A percentile compares a stretch with the other conserved stretches of the same genome.
These are phyloP conservation scores for Aleurites moluccanus DNA, from an alignment of 441 rosid genomes.

Conservation along the genomic window DNA sequence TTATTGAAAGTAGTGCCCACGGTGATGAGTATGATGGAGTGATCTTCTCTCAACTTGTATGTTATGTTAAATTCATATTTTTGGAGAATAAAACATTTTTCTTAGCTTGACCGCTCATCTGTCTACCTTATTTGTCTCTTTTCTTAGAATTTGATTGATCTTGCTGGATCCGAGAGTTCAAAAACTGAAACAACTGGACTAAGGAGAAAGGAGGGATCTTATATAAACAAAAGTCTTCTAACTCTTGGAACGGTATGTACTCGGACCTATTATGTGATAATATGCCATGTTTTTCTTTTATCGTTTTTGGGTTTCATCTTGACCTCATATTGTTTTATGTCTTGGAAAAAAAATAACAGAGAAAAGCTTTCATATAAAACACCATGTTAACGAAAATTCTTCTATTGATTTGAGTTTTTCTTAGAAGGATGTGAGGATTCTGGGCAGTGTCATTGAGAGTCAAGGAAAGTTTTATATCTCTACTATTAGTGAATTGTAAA, in stretches of 20 bases:
- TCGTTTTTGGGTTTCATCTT: not conserved
- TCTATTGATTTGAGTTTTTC: not conserved
- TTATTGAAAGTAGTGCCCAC: conserved; percentile 95
- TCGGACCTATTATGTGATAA: conserved; percentile 3
- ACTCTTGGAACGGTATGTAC: conserved; percentile 97
- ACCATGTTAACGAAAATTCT: too few species aligned
- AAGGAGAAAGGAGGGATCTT: conserved; percentile 98
- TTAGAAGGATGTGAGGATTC: not conserved
- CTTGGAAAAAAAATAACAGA: not conserved
- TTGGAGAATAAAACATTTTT: conserved; percentile 19
- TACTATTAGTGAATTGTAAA: not conserved
- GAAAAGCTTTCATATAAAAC: too few species aligned
- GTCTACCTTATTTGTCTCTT: conserved; percentile 14
- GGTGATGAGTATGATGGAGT: conserved; percentile 99
- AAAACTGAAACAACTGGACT: conserved; percentile 99
- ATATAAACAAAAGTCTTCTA: conserved; percentile 98
- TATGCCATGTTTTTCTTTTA: not conserved
- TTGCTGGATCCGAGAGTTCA: conserved; percentile 99
- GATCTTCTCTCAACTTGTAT: conserved; percentile 96
- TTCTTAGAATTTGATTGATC: conserved; percentile 92
- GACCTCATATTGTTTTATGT: not conserved
- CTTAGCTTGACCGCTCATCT: conserved; percentile 24
- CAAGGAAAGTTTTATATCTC: not conserved
- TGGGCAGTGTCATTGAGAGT: not conserved
- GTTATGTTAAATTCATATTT: conserved; percentile 28